Evolutionary conservation across 148 eudicot genomes (phyloP).

Genomic region (Heliosperma pusillum): DNA sequence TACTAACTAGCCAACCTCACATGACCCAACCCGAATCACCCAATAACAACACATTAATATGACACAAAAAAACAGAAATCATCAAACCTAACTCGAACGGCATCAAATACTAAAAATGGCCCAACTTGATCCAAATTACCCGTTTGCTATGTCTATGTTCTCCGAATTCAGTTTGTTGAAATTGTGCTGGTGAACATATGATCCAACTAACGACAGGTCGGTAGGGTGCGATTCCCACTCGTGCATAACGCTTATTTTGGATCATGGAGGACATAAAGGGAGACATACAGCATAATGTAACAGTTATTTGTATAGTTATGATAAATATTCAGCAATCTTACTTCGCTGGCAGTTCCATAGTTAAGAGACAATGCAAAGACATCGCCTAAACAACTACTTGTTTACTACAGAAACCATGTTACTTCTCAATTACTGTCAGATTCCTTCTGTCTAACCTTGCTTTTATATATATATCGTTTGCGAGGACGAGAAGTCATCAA

Average conservation of each 20-base stretch:
- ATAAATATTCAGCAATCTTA: background rate
- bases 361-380: slow-evolving; percentile 24
- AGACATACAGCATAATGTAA: background rate
- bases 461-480: slow-evolving; percentile 18
- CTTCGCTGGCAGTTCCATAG: slow-evolving; percentile 19
- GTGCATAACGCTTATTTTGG: slow-evolving; percentile 6
- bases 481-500: slow-evolving; percentile 14
- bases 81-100: too few species aligned
- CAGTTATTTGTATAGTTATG: background rate
- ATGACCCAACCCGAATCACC: too few species aligned
- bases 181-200: background rate
- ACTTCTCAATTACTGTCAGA: slow-evolving; percentile 7
- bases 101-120: background rate
- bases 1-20: too few species aligned
- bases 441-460: slow-evolving; percentile 24
- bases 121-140: background rate
- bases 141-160: background rate
- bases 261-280: slow-evolving; percentile 5
- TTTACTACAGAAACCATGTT: slow-evolving; percentile 8
- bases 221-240: background rate
- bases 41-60: too few species aligned
- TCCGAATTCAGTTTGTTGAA: background rate
- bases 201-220: background rate
- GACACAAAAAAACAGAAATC: too few species aligned
- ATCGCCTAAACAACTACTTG: slow-evolving; percentile 1